These are phyloP conservation scores for Moesziomyces sp. DNA, from an alignment of 1,284 basidiomycete species.

Conservation along the genomic window DNA sequence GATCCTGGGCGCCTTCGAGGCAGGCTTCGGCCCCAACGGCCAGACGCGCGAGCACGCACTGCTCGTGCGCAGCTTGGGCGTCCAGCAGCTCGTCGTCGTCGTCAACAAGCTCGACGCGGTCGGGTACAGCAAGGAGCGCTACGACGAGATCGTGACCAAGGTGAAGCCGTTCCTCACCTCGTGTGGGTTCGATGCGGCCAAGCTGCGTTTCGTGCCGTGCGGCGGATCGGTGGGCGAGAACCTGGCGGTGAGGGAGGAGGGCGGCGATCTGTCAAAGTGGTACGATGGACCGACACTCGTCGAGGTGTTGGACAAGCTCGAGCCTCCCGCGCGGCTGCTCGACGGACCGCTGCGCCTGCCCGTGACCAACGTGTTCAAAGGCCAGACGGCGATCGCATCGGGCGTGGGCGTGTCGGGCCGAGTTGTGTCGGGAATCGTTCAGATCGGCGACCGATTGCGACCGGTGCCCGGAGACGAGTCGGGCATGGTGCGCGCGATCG, in stretches of 20 bases:
- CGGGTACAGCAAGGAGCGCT: constrained; percentile 81
- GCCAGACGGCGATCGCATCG: constrained; percentile 75
- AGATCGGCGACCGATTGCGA: constrained; percentile 87
- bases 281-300: constrained; percentile 87
- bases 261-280: constrained; percentile 76
- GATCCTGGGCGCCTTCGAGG: constrained; percentile 89
- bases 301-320: constrained; percentile 78
- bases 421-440: constrained; percentile 85
- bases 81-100: constrained; percentile 89
- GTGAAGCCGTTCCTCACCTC: constrained; percentile 85
- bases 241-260: constrained; percentile 70
- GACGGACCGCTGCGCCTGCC: constrained; percentile 84
- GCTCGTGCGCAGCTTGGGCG: constrained; percentile 92
- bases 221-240: constrained; percentile 91
- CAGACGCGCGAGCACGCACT: constrained; percentile 97
- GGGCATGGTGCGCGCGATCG: constrained; percentile 82
- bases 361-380: constrained; percentile 94
- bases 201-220: constrained; percentile 86
- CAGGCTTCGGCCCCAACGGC: constrained; percentile 90
- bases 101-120: constrained; percentile 88
- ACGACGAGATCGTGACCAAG: constrained; percentile 81
- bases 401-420: constrained; percentile 87
- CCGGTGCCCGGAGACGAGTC: constrained; percentile 92
- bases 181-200: constrained; percentile 83
- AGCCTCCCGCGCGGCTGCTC: constrained; percentile 80